Evolutionary conservation across 2,329 filamentous ascomycete species (phyloP).

Genomic region (Colletotrichum incanum): DNA sequence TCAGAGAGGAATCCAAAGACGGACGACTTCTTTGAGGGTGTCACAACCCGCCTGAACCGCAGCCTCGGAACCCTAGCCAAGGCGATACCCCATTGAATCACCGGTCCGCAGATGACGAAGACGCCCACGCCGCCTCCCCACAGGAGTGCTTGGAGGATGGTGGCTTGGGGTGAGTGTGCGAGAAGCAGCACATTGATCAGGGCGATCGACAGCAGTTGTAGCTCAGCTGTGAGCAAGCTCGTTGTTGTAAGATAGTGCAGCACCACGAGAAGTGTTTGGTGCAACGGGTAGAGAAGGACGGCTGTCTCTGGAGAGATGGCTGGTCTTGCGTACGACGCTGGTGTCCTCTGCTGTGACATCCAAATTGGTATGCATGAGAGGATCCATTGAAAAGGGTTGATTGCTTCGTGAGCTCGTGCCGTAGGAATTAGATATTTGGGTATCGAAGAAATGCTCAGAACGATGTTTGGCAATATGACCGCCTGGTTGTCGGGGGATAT

Average conservation of each 20-base stretch:
- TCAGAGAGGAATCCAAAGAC: slow-evolving; percentile 58
- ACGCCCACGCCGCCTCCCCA: slow-evolving; percentile 87
- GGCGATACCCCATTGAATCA: slow-evolving; percentile 87
- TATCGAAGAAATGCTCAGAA: slow-evolving; percentile 85
- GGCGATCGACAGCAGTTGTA: slow-evolving; percentile 87
- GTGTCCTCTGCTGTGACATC: slow-evolving; percentile 29
- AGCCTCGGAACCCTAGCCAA: slow-evolving; percentile 92
- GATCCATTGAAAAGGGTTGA: slow-evolving; percentile 83
- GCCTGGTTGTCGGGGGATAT: slow-evolving; percentile 74
- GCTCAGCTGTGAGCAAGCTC: slow-evolving; percentile 87
- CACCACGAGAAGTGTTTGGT: slow-evolving; percentile 81
- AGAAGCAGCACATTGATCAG: slow-evolving; percentile 87
- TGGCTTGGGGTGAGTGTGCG: slow-evolving; percentile 83
- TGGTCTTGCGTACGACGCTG: slow-evolving; percentile 10
- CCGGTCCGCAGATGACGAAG: slow-evolving; percentile 79
- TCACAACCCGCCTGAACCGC: slow-evolving; percentile 79
- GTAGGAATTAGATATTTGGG: slow-evolving; percentile 82
- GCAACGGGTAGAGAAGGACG: slow-evolving; percentile 83
- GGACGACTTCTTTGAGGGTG: slow-evolving; percentile 53
- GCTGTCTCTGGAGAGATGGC: slow-evolving; percentile 70
- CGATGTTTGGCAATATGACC: slow-evolving; percentile 82
- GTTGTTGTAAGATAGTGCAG: slow-evolving; percentile 89
- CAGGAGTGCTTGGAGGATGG: slow-evolving; percentile 87
- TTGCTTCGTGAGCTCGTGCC: slow-evolving; percentile 68
- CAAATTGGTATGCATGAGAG: slow-evolving; percentile 79